Evolutionary conservation across 2,329 filamentous ascomycete species (phyloP).

Genomic region (Scedosporium dehoogii): DNA sequence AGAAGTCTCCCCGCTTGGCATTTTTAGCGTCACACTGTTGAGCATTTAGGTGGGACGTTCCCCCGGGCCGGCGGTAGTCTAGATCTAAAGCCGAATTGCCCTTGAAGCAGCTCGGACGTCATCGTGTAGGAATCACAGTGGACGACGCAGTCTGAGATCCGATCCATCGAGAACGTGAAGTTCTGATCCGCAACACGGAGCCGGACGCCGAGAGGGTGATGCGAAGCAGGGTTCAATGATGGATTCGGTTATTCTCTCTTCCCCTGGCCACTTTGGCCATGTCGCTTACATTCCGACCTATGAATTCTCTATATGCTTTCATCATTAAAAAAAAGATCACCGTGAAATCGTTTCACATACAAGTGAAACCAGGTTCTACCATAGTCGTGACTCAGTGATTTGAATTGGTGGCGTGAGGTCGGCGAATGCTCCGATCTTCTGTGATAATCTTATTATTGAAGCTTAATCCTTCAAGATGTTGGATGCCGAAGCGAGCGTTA

Average conservation of each 20-base stretch:
- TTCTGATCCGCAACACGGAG: no score
- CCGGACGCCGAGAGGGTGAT: no score
- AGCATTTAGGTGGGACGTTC: background rate
- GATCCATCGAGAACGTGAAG: no score
- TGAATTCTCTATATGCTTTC: background rate
- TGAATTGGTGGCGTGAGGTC: background rate
- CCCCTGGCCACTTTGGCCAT: no score
- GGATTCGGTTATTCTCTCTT: no score
- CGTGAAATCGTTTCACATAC: background rate
- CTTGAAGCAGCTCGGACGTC: no score
- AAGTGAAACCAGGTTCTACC: background rate
- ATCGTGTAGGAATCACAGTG: no score
- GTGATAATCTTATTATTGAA: background rate
- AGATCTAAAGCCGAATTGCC: no score
- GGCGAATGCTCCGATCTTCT: background rate
- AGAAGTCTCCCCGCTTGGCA: background rate
- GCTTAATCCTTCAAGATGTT: background rate
- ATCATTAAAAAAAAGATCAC: background rate
- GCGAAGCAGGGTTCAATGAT: no score
- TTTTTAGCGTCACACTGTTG: constrained; percentile 1
- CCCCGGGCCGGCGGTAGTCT: no score
- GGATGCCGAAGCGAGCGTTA: background rate
- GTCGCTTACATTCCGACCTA: no score
- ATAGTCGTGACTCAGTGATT: background rate
- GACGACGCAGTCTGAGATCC: no score